Conservation (phyloP, 2,329 filamentous ascomycete species). For the Thelonectria discophora region DNA sequence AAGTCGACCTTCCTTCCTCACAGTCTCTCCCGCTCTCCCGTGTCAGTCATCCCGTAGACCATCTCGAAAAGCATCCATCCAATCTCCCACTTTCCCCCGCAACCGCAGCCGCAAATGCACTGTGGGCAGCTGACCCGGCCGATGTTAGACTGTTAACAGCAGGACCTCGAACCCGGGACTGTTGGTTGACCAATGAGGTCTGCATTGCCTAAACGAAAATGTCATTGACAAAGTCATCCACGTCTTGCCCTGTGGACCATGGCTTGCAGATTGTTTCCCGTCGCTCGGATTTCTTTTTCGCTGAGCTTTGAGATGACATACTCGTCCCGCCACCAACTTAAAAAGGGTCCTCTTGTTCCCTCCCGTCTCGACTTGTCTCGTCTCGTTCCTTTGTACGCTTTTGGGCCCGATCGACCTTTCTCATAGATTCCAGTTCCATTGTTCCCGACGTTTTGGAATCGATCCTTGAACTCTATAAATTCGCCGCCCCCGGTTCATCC, state of each 20-base stretch:
- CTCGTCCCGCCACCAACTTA: conserved; percentile 1
- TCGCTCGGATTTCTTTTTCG: conserved; percentile 10
- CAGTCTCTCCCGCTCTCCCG: background rate
- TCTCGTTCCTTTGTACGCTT: conserved; percentile 11
- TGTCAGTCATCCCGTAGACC: too few species aligned
- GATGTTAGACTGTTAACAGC: too few species aligned
- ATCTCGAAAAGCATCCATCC: too few species aligned
- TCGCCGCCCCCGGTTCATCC: conserved; percentile 7
- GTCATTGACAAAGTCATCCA: background rate
- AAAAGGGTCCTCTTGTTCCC: background rate
- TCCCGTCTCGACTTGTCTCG: background rate
- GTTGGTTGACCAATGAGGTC: background rate
- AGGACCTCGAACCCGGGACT: background rate
- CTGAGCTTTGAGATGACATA: conserved; percentile 31
- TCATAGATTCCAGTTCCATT: background rate
- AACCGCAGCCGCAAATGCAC: too few species aligned
- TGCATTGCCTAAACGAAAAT: background rate
- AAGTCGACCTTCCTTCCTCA: background rate
- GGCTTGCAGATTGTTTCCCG: background rate
- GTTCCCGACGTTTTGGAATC: background rate
- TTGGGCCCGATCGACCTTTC: conserved; percentile 16
- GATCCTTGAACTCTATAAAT: background rate
- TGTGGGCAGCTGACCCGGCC: too few species aligned
- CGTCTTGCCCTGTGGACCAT: background rate
- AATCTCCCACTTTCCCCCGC: too few species aligned